phyloP scores from a whole-genome alignment of 305 asterid genomes.

The Salvia sclarea region DNA sequence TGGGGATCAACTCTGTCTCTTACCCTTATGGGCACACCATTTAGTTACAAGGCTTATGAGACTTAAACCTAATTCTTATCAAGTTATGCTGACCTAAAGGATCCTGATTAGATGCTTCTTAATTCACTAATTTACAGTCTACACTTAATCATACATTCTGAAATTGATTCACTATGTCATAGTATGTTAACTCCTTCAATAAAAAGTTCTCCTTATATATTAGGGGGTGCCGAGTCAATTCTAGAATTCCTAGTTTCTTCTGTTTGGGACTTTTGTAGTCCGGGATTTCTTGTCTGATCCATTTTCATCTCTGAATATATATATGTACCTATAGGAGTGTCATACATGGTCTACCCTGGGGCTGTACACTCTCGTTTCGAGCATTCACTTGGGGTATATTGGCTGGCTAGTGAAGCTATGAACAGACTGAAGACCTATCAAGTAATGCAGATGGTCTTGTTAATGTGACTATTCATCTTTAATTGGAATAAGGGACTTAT shows the following conservation, averaged over 20 bases:
- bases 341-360: constrained; percentile 87
- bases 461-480: constrained; percentile 27
- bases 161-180: neutral
- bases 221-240: too few relatives aligned
- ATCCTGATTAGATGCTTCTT: constrained; percentile 2
- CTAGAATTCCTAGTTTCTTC: constrained; percentile 24
- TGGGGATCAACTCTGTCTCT: neutral
- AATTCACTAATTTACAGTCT: neutral
- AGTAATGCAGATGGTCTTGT: constrained; percentile 43
- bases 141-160: constrained; percentile 4
- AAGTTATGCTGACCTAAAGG: neutral
- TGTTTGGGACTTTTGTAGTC: constrained; percentile 16
- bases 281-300: constrained; percentile 10
- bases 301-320: constrained; percentile 18
- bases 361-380: constrained; percentile 97
- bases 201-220: constrained; percentile 5
- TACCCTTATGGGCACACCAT: neutral
- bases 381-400: constrained; percentile 90
- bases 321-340: constrained; percentile 49
- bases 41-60: neutral
- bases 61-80: neutral
- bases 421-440: constrained; percentile 63
- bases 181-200: constrained; percentile 6
- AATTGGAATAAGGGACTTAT: constrained; percentile 28
- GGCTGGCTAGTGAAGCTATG: constrained; percentile 84